Evolutionary conservation across 495 filamentous ascomycete genomes (phyloP), one percentile per base, ranked within the genome.

Genomic region (Penicillium pulvis): DNA sequence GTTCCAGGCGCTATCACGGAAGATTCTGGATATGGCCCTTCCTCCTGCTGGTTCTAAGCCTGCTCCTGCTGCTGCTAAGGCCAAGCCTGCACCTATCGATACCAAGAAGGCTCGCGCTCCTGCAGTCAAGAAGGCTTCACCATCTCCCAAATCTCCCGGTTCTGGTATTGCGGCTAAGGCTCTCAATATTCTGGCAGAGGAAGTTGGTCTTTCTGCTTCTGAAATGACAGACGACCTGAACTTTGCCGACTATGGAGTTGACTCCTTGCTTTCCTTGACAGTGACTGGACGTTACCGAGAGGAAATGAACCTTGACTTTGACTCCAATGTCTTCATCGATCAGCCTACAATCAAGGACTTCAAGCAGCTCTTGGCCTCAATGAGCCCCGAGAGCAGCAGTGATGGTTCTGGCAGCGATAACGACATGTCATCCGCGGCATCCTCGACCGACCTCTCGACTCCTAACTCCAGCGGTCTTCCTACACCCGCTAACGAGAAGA

Each of bases 1-100:
- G 73, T 90, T 90, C 78, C 82, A 86, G 73, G 78, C 79, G 52
- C 79, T 91, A 39, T 81, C 87, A 23, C 81, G 88, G 54, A 83
- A 81, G 69, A 79, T 90, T 16, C 78, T 91, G 44, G 87, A 91
- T 64, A 79, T 79, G 51, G 73, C 85, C 26, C 78, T 91, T 52
- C 87, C 88, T 42, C 84, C 85, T 16, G 79, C 75, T 45, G 82
- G 85, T 36, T 42, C 57, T 50, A 35, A 51, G 48, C 24, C 77
- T 39, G 58, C 51, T 6, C 35, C 55, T 51, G 16, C 62, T 62
- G 59, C 66, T 6, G 39, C 39, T 26, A 77, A 74, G 44, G 51
- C 71, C 42, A 66, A 67, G n/a, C 70, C 71, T 53, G 66, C 73
- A 41, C 61, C 70, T n/a, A 66, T 73, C 16, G 61, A 59, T 8